Evolutionary conservation across 768 basidiomycete genomes (phyloP), one percentile per base, ranked within the genome.

Genomic region (Lactifluus subvellereus): DNA sequence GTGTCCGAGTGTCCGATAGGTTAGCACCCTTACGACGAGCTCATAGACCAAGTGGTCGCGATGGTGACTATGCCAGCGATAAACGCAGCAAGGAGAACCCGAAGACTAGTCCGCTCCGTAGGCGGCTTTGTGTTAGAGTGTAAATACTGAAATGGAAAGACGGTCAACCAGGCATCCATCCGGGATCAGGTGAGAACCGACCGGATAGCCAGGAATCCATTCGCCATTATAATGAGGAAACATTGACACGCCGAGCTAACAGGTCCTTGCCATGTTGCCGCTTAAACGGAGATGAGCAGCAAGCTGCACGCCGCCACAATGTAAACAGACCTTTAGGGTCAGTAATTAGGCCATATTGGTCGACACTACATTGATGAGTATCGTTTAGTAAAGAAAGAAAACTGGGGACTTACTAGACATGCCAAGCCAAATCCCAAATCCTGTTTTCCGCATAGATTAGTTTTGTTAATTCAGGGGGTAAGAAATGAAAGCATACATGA

Each of bases 101-200:
- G 6, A 59, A 32, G 9, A 51, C 58, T n/a, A 59, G 27, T n/a
- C 38, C 58, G 42, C 49, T 52, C 49, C 33, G 58, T 38, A 59
- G 10, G n/a, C 49, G 38, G 33, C 38, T 49, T 0, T 8, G 22
- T 37, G 45, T 57, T 20, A 57, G 35, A 22, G 8, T 16, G 16
- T 57, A 22, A 18, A 57, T 49, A 6, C 56, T 57, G n/a, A 22
- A 22, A 47, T 0, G 16, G 4, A 35, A 13, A 11, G 13, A 10
- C 8, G 35, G 9, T 57, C 43, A 56, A 49, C 10, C n/a, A 30
- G 13, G 7, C 3, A 38, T 57, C 56, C 56, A 49, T 8, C 11
- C 7, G 1, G 8, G 13, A 16, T 18, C 20, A 48, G 0, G 35
- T 16, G 35, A 49, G 4, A 6, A 49, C 56, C 14, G 9, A 57